Evolutionary conservation across 169 alveolate genomes (phyloP).

Genomic region (Perkinsus olseni): DNA sequence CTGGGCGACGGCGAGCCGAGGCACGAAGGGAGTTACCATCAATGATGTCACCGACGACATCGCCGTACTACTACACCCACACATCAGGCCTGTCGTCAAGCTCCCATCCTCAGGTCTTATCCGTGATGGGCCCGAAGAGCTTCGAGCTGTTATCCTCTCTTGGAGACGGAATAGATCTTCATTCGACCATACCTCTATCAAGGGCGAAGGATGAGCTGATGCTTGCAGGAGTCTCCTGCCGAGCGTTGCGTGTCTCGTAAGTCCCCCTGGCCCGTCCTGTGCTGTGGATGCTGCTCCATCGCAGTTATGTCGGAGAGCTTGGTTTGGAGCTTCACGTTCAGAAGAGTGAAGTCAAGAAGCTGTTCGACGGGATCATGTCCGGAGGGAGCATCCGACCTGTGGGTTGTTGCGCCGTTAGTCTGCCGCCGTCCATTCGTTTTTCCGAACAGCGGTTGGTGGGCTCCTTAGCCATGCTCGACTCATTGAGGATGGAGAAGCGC

Average conservation of each 20-base stretch:
- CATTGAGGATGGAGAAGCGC: neutral
- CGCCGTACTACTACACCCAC: neutral
- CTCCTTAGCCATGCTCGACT: constrained; percentile 1
- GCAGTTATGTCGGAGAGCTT: neutral
- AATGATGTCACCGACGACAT: neutral
- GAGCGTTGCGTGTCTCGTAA: neutral
- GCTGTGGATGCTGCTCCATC: neutral
- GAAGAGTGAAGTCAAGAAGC: neutral
- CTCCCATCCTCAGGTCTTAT: neutral
- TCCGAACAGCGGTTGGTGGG: constrained; percentile 3
- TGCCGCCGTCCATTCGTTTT: no score
- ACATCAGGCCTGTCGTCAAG: neutral
- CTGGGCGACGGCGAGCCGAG: neutral
- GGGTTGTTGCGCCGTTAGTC: neutral
- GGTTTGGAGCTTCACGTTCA: constrained; percentile 13
- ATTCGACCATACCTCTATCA: neutral
- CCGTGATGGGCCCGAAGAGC: neutral
- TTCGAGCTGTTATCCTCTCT: neutral
- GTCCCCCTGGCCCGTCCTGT: neutral
- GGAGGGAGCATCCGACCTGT: neutral
- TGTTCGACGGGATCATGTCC: neutral
- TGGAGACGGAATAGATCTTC: neutral
- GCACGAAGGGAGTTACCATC: neutral
- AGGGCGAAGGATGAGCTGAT: neutral
- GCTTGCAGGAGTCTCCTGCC: neutral